Evolutionary conservation across 1,139 yeast genomes (phyloP), one percentile per base, ranked within the genome.

Genomic region (Chernovozyma sophiae-reginae): DNA sequence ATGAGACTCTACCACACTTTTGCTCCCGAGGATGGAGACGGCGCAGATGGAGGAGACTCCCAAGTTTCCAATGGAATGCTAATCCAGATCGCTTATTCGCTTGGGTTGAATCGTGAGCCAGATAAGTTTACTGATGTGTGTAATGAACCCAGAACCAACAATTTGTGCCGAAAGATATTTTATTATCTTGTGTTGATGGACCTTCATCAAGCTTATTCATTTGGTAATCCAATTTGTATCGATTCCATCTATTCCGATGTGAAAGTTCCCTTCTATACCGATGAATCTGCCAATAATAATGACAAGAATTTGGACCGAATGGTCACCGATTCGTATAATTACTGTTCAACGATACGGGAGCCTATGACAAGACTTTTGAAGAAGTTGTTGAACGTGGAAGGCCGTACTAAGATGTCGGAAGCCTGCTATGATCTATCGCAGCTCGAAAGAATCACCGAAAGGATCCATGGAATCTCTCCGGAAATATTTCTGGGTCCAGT

Each of bases 151-250:
- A 52, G 53, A 35, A 41, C 55, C 18, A 62, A 69, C 35, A 65
- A 67, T 46, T 50, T 68, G 16, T 66, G 69, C 52, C 61, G 84
- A 46, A 77, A 75, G 42, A 62, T 77, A 3, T 79, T 83, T 83
- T 65, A 67, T 46, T 52, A 44, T 25, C 39, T 63, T 18, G 45
- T 53, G 3, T 32, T 55, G 18, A 43, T 43, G 28, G 72, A 66
- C 44, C 30, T 56, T 2, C 52, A 58, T 38, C 47, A 52, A 30
- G 56, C 61, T 8, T 60, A 48, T 39, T 37, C 56, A 3, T 60
- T 52, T 41, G 73, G 73, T 2, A 53, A 47, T 19, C 67, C 64
- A 0, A 35, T 48, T 37, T 42, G 45, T 1, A 54, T 59, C 18
- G 38, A 48, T 31, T 40, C 47, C 2, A 42, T 46, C 14, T 48